Evolutionary conservation across 495 filamentous ascomycete genomes (phyloP), one percentile per base, ranked within the genome.

Genomic region (Aspergillus diversus): DNA sequence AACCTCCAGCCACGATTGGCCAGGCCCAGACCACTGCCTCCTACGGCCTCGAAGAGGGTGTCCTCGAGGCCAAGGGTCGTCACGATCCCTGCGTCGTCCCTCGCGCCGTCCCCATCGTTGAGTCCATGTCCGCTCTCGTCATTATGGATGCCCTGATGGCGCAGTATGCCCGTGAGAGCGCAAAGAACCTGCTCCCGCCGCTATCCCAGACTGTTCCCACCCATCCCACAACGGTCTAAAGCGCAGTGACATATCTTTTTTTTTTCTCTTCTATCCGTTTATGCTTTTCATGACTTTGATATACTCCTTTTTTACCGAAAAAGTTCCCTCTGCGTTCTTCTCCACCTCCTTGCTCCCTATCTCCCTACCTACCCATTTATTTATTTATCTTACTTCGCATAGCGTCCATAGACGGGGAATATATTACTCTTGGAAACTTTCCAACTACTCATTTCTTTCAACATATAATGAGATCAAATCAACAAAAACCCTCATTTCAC

Each of bases 41-140:
- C 2, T 98, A 97, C 75, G 87, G 86, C 58, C 85, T 87, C 7
- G 80, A 81, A 15, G 87, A 90, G 60, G 95, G 95, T 49, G 72
- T 90, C 11, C 79, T 98, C 11, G 93, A 93, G 60, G 95, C 95
- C 46, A 99, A 98, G 84, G 95, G 95, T 7, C 83, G 95, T 53
- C 95, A 99, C 73, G 95, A 99, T 71, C 95, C 95, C 16, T 97
- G 93, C 71, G 95, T 98, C 7, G 92, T 97, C 1, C 95, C 95
- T 15, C 84, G 95, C 49, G 95, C 95, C 12, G 89, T 99, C 39
- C 94, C 94, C 33, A 98, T 99, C 57, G 93, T 99, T 6, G 95
- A 99, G 80, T 87, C 92, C 42, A 99, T 99, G 95, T 91, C 94
- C 8, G 86, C 92, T 12, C 76, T 98, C 60, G 91, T 94, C 9